These are phyloP conservation scores for Halophytophthora polymorphica DNA, from an alignment of 352 stramenopile species.

Conservation along the genomic window DNA sequence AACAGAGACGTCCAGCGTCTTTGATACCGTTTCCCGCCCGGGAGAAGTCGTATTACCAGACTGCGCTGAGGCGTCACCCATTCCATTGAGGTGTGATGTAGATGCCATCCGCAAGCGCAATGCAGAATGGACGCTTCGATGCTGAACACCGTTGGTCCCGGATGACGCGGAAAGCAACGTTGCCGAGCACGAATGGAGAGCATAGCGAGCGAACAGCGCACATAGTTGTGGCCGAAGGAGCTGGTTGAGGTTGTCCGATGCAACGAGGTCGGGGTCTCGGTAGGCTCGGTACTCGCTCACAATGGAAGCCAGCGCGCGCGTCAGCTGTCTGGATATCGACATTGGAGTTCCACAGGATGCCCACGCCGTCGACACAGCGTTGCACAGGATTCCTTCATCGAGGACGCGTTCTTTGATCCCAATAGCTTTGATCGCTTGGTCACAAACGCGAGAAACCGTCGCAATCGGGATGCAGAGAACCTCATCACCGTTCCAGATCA, in stretches of 20 bases:
- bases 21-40: conserved; percentile 17
- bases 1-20: conserved; percentile 36
- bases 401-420: conserved; percentile 49
- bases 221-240: conserved; percentile 41
- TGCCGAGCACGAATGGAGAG: conserved; percentile 37
- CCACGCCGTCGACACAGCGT: conserved; percentile 34
- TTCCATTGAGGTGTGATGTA: conserved; percentile 10
- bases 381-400: conserved; percentile 33
- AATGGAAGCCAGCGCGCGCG: conserved; percentile 13
- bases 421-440: conserved; percentile 30
- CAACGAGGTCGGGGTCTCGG: conserved; percentile 34
- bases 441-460: conserved; percentile 28
- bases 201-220: conserved; percentile 29
- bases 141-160: conserved; percentile 23
- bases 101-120: conserved; percentile 44
- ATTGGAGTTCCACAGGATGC: conserved; percentile 13
- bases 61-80: neutral
- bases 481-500: conserved; percentile 32
- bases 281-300: conserved; percentile 35
- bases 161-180: conserved; percentile 19
- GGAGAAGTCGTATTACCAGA: neutral
- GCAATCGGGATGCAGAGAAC: conserved; percentile 29
- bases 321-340: conserved; percentile 21
- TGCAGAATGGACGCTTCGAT: conserved; percentile 61
- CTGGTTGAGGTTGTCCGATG: conserved; percentile 40